Percentiles rank a stretch among this genome's conserved stretches.
Conservation (phyloP, 805 yeast species). For the Candida succiphila region DNA sequence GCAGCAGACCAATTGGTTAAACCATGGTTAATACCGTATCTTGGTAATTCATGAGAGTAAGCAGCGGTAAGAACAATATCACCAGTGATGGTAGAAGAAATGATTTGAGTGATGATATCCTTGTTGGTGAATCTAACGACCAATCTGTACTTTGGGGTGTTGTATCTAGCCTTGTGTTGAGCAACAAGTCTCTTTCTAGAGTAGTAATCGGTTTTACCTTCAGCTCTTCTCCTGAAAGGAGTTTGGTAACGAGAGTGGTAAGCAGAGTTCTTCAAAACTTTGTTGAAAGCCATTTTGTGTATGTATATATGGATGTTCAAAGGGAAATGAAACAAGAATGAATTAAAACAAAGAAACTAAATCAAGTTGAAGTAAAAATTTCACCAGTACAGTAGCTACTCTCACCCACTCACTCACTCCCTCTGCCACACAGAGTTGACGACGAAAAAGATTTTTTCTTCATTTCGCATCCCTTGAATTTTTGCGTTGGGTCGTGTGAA, state of each 20-base stretch:
- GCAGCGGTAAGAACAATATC: constrained; percentile 95
- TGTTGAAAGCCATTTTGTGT: constrained; percentile 65
- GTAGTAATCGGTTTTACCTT: constrained; percentile 99
- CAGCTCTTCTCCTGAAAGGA: constrained; percentile 99
- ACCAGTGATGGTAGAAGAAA: constrained; percentile 95
- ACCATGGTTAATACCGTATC: constrained; percentile 96
- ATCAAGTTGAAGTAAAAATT: background rate
- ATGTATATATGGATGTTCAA: background rate
- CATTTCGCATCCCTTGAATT: no score
- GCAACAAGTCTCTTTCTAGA: constrained; percentile 99
- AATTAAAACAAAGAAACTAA: no score
- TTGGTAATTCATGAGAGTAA: constrained; percentile 97
- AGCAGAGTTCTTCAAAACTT: constrained; percentile 70
- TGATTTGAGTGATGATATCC: constrained; percentile 96
- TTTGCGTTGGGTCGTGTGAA: no score
- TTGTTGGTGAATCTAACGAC: constrained; percentile 99
- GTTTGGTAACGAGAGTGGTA: constrained; percentile 99
- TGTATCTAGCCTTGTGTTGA: constrained; percentile 99
- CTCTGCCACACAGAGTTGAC: no score
- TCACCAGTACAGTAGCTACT: background rate
- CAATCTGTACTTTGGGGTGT: constrained; percentile 98
- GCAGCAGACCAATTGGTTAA: constrained; percentile 99
- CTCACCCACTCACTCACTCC: no score
- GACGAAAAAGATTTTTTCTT: no score
- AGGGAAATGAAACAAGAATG: background rate